Conservation (phyloP, 75 land plant species). For the Pinus taeda region DNA sequence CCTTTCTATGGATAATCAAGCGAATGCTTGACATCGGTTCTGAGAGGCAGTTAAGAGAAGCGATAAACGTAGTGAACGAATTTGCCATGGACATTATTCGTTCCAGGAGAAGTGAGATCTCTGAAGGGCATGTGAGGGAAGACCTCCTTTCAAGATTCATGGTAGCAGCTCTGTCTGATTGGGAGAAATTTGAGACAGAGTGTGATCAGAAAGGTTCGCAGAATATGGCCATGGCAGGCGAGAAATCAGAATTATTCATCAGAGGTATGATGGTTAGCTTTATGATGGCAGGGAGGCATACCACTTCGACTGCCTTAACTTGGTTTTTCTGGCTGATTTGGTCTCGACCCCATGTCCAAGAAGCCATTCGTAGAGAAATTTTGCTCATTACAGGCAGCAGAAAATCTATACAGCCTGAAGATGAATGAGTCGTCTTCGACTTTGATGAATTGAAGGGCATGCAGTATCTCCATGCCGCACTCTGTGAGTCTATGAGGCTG, state of each 20-base stretch:
- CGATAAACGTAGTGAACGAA: slow-evolving; percentile 43
- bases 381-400: not conserved
- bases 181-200: not conserved
- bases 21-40: slow-evolving; percentile 40
- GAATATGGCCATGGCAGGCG: too few species aligned
- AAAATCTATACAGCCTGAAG: not conserved
- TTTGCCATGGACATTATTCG: slow-evolving; percentile 48
- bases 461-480: slow-evolving; percentile 62
- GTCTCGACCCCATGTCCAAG: slow-evolving; percentile 34
- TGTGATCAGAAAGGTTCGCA: not conserved
- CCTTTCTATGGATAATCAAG: slow-evolving; percentile 48
- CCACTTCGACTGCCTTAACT: slow-evolving; percentile 52
- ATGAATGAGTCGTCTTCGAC: not conserved
- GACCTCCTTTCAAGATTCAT: not conserved
- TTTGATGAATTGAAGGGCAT: slow-evolving; percentile 39
- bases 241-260: too few species aligned
- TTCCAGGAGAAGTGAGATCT: slow-evolving; percentile 40
- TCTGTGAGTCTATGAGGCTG: slow-evolving; percentile 63
- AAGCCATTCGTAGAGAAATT: slow-evolving; percentile 32
- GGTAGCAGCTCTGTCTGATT: not conserved
- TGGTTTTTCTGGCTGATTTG: slow-evolving; percentile 57
- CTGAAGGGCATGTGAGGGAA: slow-evolving; percentile 11
- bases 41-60: slow-evolving; percentile 41
- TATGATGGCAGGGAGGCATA: slow-evolving; percentile 80
- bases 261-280: slow-evolving; percentile 45